Evolutionary conservation across 2,329 filamentous ascomycete species (phyloP).

Genomic region (Passalora sequoiae): DNA sequence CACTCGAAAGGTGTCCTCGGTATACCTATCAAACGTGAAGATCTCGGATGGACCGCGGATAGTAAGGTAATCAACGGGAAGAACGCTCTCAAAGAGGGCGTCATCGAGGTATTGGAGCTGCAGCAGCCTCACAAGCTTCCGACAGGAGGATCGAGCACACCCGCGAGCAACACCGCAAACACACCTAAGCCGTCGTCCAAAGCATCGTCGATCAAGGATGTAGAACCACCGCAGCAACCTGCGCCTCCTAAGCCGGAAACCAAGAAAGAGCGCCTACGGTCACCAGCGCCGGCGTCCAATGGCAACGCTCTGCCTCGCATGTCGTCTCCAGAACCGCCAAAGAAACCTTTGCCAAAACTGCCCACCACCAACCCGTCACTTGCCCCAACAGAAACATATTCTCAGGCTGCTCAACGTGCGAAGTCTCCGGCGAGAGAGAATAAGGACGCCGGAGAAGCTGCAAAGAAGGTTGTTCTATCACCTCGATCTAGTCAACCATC

Average conservation of each 20-base stretch:
- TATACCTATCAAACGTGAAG: slow-evolving; percentile 75
- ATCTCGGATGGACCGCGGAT: slow-evolving; percentile 86
- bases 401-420: slow-evolving; percentile 29
- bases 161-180: slow-evolving; percentile 16
- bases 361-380: slow-evolving; percentile 30
- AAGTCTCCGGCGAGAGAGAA: slow-evolving; percentile 13
- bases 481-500: slow-evolving; percentile 13
- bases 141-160: slow-evolving; percentile 16
- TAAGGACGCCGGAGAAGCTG: slow-evolving; percentile 16
- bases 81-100: slow-evolving; percentile 67
- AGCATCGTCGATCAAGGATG: slow-evolving; percentile 20
- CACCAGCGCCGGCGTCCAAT: slow-evolving; percentile 13
- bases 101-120: slow-evolving; percentile 70
- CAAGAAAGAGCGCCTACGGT: slow-evolving; percentile 19
- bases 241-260: slow-evolving; percentile 17
- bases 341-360: slow-evolving; percentile 24
- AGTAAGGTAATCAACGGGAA: slow-evolving; percentile 79
- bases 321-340: slow-evolving; percentile 19
- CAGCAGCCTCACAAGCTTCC: slow-evolving; percentile 19
- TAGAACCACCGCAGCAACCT: slow-evolving; percentile 20
- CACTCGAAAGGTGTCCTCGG: slow-evolving; percentile 96
- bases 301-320: slow-evolving; percentile 14
- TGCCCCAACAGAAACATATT: slow-evolving; percentile 38
- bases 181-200: slow-evolving; percentile 17
- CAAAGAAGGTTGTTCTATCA: slow-evolving; percentile 17